A percentile compares a stretch with the other conserved stretches of the same genome.
phyloP scores from a whole-genome alignment of 371 early-diverging fungal species.

The Funneliformis caledonium region DNA sequence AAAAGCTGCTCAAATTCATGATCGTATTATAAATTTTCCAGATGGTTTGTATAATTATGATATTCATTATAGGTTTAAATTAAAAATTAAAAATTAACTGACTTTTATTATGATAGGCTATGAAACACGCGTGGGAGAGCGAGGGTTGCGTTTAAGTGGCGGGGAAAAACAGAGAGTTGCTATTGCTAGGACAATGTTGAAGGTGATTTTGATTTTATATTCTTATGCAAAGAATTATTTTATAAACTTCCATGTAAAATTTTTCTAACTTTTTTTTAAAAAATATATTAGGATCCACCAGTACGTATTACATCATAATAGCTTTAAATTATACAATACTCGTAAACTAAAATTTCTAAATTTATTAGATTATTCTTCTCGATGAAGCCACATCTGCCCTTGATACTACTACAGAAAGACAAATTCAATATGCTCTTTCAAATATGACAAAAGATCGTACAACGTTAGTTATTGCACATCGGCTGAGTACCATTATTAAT shows the following conservation, averaged over 20 bases:
- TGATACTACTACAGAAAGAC: constrained; percentile 71
- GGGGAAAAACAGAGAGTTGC: constrained; percentile 73
- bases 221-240: constrained; percentile 57
- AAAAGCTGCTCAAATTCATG: constrained; percentile 61
- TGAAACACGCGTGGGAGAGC: constrained; percentile 81
- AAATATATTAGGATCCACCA: constrained; percentile 30
- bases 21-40: constrained; percentile 75
- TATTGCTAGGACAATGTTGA: constrained; percentile 75
- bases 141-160: constrained; percentile 82
- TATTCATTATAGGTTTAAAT: not conserved
- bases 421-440: constrained; percentile 69
- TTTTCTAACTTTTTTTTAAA: not conserved
- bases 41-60: constrained; percentile 48
- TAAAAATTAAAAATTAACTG: constrained; percentile 37
- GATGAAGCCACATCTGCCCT: constrained; percentile 92
- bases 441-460: constrained; percentile 63
- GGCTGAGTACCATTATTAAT: constrained; percentile 65
- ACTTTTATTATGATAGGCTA: constrained; percentile 57
- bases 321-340: not conserved
- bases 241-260: not conserved
- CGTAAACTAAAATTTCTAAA: not conserved
- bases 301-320: not conserved
- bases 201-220: constrained; percentile 43
- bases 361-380: constrained; percentile 64
- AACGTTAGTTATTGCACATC: constrained; percentile 71